Percentiles rank a stretch among this genome's conserved stretches.
Conservation (phyloP, 495 filamentous ascomycete species). For the Penicillium flavigenum region DNA sequence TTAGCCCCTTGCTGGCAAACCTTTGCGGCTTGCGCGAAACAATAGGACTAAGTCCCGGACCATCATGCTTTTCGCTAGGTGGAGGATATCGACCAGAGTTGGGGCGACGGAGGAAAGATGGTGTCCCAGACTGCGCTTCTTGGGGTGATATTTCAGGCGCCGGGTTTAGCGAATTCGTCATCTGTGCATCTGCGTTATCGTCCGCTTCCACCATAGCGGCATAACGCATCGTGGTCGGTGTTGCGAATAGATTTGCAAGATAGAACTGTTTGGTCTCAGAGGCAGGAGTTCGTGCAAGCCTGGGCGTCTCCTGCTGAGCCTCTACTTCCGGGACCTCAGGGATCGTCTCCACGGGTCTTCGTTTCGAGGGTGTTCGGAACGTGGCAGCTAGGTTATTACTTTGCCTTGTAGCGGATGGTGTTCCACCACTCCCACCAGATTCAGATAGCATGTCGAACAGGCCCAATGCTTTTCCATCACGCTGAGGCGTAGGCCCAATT, state of each 20-base stretch:
- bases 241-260: constrained; percentile 62
- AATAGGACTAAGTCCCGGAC: constrained; percentile 42
- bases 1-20: constrained; percentile 70
- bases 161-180: constrained; percentile 22
- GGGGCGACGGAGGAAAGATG: constrained; percentile 69
- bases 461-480: constrained; percentile 80
- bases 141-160: constrained; percentile 15
- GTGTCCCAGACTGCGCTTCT: constrained; percentile 52
- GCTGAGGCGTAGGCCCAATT: constrained; percentile 88
- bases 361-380: constrained; percentile 45
- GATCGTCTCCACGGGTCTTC: constrained; percentile 31
- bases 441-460: constrained; percentile 84
- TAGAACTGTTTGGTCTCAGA: constrained; percentile 61
- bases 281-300: constrained; percentile 58
- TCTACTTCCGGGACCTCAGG: constrained; percentile 34
- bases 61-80: constrained; percentile 15
- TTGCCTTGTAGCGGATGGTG: constrained; percentile 37
- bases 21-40: constrained; percentile 58
- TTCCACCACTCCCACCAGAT: constrained; percentile 51
- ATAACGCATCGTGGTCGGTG: constrained; percentile 55
- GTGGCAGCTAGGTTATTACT: constrained; percentile 32
- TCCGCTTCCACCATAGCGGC: constrained; percentile 44
- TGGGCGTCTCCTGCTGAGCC: constrained; percentile 34
- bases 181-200: constrained; percentile 22
- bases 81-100: constrained; percentile 34